These are phyloP conservation scores for Ogataea degrootiae DNA, from an alignment of 805 yeast species.

Conservation along the genomic window DNA sequence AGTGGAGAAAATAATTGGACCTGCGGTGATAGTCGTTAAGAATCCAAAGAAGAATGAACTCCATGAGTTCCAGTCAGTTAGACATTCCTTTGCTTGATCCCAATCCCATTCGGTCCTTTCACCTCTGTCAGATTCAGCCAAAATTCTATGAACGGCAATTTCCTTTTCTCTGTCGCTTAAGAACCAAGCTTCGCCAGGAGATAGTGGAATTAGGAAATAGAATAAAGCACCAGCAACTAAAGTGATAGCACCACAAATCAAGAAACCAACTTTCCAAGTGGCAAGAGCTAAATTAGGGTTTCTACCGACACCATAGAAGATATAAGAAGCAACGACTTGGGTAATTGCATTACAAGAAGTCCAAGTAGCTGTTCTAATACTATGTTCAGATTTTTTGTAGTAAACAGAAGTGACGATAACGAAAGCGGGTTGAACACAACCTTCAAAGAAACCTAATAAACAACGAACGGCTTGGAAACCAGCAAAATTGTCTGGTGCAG, in stretches of 20 bases:
- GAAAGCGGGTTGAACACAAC: slow-evolving; percentile 53
- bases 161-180: slow-evolving; percentile 35
- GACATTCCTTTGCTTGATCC: slow-evolving; percentile 51
- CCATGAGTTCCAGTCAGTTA: slow-evolving; percentile 50
- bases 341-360: slow-evolving; percentile 40
- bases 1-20: slow-evolving; percentile 33
- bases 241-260: slow-evolving; percentile 56
- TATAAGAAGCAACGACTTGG: slow-evolving; percentile 41
- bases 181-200: slow-evolving; percentile 42
- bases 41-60: slow-evolving; percentile 40
- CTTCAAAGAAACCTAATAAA: slow-evolving; percentile 47
- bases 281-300: slow-evolving; percentile 35
- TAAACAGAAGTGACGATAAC: slow-evolving; percentile 52
- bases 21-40: slow-evolving; percentile 40
- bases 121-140: slow-evolving; percentile 22
- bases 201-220: slow-evolving; percentile 32
- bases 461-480: slow-evolving; percentile 44
- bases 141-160: slow-evolving; percentile 48
- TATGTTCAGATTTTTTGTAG: slow-evolving; percentile 46
- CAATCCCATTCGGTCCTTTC: slow-evolving; percentile 51
- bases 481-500: slow-evolving; percentile 35
- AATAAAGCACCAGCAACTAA: slow-evolving; percentile 23
- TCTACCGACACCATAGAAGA: slow-evolving; percentile 49
- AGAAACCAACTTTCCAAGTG: slow-evolving; percentile 57
- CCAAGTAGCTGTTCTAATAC: slow-evolving; percentile 31